A percentile compares a stretch with the other conserved stretches of the same genome.
Conservation (phyloP, 768 basidiomycete species). For the Podaxis sp. region DNA sequence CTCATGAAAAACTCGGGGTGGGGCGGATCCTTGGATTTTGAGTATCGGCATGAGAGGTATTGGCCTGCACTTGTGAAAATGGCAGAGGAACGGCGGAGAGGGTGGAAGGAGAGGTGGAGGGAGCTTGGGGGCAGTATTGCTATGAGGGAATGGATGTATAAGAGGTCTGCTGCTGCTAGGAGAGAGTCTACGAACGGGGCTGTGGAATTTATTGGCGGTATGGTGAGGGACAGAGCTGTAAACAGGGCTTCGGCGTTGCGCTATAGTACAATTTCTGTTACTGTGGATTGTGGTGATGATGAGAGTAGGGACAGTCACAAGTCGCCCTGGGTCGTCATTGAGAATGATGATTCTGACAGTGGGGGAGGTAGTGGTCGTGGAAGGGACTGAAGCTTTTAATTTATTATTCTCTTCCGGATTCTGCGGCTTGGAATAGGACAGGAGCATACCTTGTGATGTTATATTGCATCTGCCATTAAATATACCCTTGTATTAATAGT, state of each 20-base stretch:
- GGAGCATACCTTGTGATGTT: too few species aligned
- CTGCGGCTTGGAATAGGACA: too few species aligned
- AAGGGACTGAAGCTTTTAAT: too few species aligned
- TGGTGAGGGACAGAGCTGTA: not conserved
- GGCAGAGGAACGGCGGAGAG: conserved; percentile 48
- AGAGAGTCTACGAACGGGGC: not conserved
- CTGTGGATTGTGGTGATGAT: not conserved
- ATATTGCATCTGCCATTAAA: too few species aligned
- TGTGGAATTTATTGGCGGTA: not conserved
- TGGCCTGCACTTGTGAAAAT: conserved; percentile 65
- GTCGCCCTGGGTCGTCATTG: conserved; percentile 8
- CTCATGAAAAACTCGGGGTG: conserved; percentile 65
- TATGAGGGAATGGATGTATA: conserved; percentile 78
- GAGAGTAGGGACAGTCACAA: not conserved
- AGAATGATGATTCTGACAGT: not conserved
- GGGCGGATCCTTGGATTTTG: conserved; percentile 66
- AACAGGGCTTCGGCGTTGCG: not conserved
- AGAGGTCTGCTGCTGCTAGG: conserved; percentile 25
- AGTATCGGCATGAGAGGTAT: conserved; percentile 73
- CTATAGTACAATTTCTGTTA: not conserved
- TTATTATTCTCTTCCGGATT: too few species aligned
- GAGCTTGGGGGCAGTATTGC: conserved; percentile 71
- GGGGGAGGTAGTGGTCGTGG: too few species aligned
- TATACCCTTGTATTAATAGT: too few species aligned
- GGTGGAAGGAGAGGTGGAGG: conserved; percentile 63